Base-by-base conservation (phyloP, 2,329 filamentous ascomycete species). In the Massarina eburnea region DNA sequence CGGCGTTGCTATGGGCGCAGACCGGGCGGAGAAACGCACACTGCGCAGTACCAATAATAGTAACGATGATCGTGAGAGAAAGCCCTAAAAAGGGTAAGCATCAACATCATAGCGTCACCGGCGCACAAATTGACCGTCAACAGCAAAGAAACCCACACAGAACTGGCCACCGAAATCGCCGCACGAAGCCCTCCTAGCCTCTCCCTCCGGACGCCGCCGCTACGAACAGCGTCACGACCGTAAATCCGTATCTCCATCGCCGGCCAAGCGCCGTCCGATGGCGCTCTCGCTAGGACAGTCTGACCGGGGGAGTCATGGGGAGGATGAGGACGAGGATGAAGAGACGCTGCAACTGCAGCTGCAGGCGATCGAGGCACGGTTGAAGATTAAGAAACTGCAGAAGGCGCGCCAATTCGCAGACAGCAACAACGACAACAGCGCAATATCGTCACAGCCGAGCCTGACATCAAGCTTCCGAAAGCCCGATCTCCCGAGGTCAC, bases 351-450 rank as follows among this genome's bases (percentile, higher is more conserved):
- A 95, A 63, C 74, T 99, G 51, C 85, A 95, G 66, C 75, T 97
- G 4, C 85, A 91, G 54, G 90, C 89, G 44, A 95, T 99, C 47
- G 86, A 97, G 69, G 90, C 91, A 6, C 85, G 87, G 49, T 73
- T 97, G 41, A 94, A 86, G 70, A 71, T 97, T 54, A 97, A 96
- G 71, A 91, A 86, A 62, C 74, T 97, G 12, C 88, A 94, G 67
- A 63, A 62, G 19, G 82, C 78, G 62, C 72, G 76, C 39, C 60
- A 66, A 21, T 46, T 67, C 50, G 24, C 51, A 5, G 53, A 53
- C 8, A 55, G 40, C 2, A 57, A 61, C 15, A 49, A 49, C 14
- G 58, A 64, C n/a, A 58, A 52, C 20, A 52, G 43, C 35, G 52
- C 53, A 22, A 48, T 50, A 8, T 59, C 57, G 1, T 65, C 64